A percentile compares a stretch with the other conserved stretches of the same genome.
These are phyloP conservation scores for Dalbergia oliveri DNA, from an alignment of 306 rosid genomes.

Conservation along the genomic window DNA sequence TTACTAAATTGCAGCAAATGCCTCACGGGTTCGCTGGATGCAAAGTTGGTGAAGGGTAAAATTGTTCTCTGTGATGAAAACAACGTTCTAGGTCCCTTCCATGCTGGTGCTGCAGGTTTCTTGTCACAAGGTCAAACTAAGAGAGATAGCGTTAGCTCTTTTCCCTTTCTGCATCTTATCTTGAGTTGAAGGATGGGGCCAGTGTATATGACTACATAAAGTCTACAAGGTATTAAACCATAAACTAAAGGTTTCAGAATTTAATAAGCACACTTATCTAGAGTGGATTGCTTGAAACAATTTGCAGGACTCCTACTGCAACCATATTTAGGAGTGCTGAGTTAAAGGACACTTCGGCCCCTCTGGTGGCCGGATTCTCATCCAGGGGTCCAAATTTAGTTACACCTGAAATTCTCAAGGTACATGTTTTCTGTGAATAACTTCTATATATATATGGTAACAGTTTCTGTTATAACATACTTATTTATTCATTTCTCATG, in stretches of 20 bases:
- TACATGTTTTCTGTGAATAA: not conserved
- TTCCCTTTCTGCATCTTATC: slow-evolving; percentile 44
- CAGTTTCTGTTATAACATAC: too few relatives aligned
- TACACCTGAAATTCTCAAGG: slow-evolving; percentile 56
- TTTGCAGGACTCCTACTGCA: slow-evolving; percentile 43
- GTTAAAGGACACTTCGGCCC: slow-evolving; percentile 36
- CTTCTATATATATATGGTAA: too few relatives aligned
- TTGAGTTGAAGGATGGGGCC: slow-evolving; percentile 24
- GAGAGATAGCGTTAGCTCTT: not conserved
- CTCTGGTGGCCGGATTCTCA: slow-evolving; percentile 46
- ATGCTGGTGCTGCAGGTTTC: slow-evolving; percentile 44
- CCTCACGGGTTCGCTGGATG: not conserved
- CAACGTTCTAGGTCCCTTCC: not conserved
- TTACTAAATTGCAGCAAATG: not conserved
- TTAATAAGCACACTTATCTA: not conserved
- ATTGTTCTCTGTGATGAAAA: slow-evolving; percentile 52
- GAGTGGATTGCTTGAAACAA: not conserved
- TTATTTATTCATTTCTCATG: too few relatives aligned
- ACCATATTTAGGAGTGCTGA: slow-evolving; percentile 44
- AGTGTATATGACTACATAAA: slow-evolving; percentile 31
- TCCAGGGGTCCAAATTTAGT: slow-evolving; percentile 51
- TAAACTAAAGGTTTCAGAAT: not conserved
- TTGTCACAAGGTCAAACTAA: slow-evolving; percentile 1
- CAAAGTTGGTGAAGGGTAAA: slow-evolving; percentile 46
- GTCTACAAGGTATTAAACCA: slow-evolving; percentile 41